Evolutionary conservation across 371 early-diverging fungal genomes (phyloP).

Genomic region (Choanephora cucurbitarum): DNA sequence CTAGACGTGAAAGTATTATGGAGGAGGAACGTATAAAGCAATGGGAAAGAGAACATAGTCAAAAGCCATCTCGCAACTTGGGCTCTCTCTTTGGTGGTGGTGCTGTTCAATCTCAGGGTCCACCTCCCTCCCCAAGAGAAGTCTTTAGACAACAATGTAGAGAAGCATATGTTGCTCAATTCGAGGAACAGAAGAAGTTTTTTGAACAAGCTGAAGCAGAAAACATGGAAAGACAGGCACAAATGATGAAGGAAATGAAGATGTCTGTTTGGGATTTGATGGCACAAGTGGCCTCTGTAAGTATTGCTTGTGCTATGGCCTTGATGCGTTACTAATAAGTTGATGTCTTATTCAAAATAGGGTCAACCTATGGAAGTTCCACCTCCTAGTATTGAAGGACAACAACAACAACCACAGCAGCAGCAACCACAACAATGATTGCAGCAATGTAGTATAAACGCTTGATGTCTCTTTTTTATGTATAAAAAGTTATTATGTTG

Average conservation of each 20-base stretch:
- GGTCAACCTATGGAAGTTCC: conserved; percentile 27
- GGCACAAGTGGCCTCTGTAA: conserved; percentile 53
- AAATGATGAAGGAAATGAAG: conserved; percentile 68
- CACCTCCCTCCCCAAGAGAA: conserved; percentile 58
- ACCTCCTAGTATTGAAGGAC: conserved; percentile 15
- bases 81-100: conserved; percentile 49
- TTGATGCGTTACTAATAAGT: neutral
- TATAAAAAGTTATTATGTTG: neutral
- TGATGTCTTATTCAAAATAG: neutral
- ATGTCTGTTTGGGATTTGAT: conserved; percentile 73
- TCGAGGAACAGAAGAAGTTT: conserved; percentile 54
- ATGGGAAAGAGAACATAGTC: conserved; percentile 74
- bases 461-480: neutral
- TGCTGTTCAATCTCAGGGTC: conserved; percentile 41
- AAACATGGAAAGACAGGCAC: conserved; percentile 55
- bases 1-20: conserved; percentile 69
- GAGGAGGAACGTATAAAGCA: conserved; percentile 62
- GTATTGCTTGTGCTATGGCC: conserved; percentile 1
- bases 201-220: conserved; percentile 59
- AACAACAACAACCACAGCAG: conserved; percentile 9
- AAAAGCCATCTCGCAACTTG: conserved; percentile 44
- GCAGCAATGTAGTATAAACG: neutral
- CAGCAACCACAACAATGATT: conserved; percentile 1
- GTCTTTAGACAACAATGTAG: conserved; percentile 60
- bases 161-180: conserved; percentile 57